Evolutionary conservation across 192 early-diverging fungal species (phyloP).

Genomic region (Podila epigama): DNA sequence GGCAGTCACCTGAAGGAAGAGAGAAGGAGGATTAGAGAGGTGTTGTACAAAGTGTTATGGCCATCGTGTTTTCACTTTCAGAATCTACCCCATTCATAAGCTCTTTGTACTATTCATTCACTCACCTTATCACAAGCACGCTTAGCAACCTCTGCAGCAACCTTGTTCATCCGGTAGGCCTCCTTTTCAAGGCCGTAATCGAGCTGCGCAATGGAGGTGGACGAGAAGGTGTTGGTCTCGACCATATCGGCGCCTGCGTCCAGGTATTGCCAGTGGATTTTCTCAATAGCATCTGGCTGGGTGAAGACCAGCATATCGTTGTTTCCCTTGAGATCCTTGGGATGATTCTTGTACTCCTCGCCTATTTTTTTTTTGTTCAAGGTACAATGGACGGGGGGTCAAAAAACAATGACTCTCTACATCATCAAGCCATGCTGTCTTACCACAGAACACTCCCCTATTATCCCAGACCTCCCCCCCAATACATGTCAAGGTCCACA

Average conservation of each 20-base stretch:
- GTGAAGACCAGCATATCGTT: constrained; percentile 95
- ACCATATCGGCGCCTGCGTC: constrained; percentile 92
- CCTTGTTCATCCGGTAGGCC: constrained; percentile 94
- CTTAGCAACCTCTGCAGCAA: constrained; percentile 84
- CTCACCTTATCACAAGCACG: constrained; percentile 79
- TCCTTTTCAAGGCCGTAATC: constrained; percentile 88
- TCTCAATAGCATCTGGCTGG: constrained; percentile 86
- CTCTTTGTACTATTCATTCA: background rate
- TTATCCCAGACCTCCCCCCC: no score
- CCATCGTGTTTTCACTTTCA: background rate
- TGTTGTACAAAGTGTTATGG: background rate
- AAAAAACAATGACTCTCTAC: no score
- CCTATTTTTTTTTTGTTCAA: constrained; percentile 37
- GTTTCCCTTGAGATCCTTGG: constrained; percentile 92
- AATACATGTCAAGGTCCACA: no score
- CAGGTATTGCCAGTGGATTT: constrained; percentile 91
- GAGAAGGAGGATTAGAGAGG: background rate
- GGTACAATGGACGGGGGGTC: background rate
- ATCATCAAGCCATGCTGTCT: no score
- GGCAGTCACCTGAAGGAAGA: constrained; percentile 60
- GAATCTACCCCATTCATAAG: background rate
- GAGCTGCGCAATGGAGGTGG: constrained; percentile 90
- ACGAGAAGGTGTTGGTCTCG: constrained; percentile 97
- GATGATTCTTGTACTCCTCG: constrained; percentile 83
- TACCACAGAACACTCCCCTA: no score